phyloP scores from a whole-genome alignment of 202 grass and related monocot genomes.

The Cymbopogon flexuosus region DNA sequence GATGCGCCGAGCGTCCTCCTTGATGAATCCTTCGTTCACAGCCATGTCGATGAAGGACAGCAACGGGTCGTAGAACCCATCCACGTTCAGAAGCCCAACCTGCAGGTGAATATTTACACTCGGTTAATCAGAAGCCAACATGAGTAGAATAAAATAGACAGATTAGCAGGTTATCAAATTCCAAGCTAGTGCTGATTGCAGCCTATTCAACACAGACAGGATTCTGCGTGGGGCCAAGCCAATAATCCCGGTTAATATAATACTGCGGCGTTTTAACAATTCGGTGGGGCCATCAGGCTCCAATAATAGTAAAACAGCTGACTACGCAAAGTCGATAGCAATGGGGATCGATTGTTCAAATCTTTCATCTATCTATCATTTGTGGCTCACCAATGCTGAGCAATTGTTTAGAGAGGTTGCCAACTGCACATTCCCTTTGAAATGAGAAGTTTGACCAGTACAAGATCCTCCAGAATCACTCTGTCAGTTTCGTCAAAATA shows the following conservation, averaged over 20 bases:
- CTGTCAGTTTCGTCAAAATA: constrained; percentile 8
- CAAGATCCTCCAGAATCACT: constrained; percentile 38
- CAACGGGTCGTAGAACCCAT: constrained; percentile 84
- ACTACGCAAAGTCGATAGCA: neutral
- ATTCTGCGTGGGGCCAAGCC: neutral
- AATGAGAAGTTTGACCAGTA: constrained; percentile 28
- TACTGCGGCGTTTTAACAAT: neutral
- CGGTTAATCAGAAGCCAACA: neutral
- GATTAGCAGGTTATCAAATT: neutral
- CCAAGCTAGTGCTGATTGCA: neutral
- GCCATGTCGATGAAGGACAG: constrained; percentile 95
- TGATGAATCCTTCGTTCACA: constrained; percentile 80
- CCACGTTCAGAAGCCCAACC: constrained; percentile 93
- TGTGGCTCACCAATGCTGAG: neutral
- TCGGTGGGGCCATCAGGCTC: neutral
- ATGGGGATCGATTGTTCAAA: constrained; percentile 1
- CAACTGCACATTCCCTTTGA: constrained; percentile 41
- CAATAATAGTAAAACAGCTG: constrained; percentile 8
- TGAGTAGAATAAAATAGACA: neutral
- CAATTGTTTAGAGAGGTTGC: constrained; percentile 33
- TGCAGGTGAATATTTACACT: constrained; percentile 32
- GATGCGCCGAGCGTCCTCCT: constrained; percentile 61
- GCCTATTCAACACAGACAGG: neutral
- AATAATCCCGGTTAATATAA: constrained; percentile 26
- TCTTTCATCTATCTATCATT: neutral